Evolutionary conservation across 768 basidiomycete species (phyloP).

Genomic region (Lentinula edodes): DNA sequence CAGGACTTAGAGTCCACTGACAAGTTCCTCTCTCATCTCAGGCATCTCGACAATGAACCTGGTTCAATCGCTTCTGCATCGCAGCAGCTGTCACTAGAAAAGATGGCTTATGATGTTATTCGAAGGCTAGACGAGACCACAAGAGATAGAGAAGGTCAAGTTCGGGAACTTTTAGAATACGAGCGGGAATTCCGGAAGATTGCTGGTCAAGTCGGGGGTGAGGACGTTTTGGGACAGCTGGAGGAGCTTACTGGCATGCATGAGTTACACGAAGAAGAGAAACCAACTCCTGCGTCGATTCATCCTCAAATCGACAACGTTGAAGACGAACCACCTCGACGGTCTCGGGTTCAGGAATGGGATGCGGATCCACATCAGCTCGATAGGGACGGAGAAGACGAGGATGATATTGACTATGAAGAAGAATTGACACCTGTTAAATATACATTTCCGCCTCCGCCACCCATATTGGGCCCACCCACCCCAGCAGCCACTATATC

Average conservation of each 20-base stretch:
- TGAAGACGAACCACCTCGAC: conserved; percentile 24
- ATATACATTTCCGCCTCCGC: conserved; percentile 50
- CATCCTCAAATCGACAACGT: conserved; percentile 20
- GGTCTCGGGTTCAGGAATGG: conserved; percentile 44
- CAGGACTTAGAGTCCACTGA: conserved; percentile 74
- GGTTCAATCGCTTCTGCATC: conserved; percentile 22
- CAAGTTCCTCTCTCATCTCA: conserved; percentile 68
- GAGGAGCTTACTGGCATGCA: conserved; percentile 53
- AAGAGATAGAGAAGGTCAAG: conserved; percentile 74
- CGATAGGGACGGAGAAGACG: conserved; percentile 41
- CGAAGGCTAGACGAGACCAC: conserved; percentile 70
- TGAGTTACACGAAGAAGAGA: conserved; percentile 35
- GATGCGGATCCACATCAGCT: conserved; percentile 50
- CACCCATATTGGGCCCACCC: conserved; percentile 39
- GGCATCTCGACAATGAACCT: conserved; percentile 57
- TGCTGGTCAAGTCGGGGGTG: conserved; percentile 71
- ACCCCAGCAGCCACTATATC: conserved; percentile 58
- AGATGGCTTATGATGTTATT: conserved; percentile 70
- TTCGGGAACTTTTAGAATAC: conserved; percentile 70
- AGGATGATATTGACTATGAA: conserved; percentile 37
- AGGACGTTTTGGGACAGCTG: conserved; percentile 62
- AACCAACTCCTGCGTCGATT: conserved; percentile 20
- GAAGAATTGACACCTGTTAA: conserved; percentile 46
- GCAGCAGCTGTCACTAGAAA: conserved; percentile 52
- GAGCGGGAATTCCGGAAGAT: conserved; percentile 79